Evolutionary conservation across 202 grass and related monocot genomes (phyloP).

Genomic region (Eragrostis tef): DNA sequence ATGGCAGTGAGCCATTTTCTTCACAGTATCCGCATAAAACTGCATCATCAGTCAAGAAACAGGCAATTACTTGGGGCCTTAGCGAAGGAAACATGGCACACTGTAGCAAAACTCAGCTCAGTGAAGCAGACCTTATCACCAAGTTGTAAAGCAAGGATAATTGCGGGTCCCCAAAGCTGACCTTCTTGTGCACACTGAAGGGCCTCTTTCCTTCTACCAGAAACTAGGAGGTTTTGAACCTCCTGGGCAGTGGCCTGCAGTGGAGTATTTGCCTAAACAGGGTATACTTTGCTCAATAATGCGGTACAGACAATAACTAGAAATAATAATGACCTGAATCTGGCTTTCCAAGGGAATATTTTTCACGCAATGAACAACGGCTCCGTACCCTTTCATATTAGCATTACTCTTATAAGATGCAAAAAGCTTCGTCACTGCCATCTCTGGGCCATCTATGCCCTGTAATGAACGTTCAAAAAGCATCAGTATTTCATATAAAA

Average conservation of each 20-base stretch:
- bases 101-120: neutral
- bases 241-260: constrained; percentile 76
- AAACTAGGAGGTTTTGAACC: constrained; percentile 91
- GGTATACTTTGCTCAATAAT: neutral
- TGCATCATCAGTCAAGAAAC: constrained; percentile 51
- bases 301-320: neutral
- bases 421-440: constrained; percentile 81
- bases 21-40: constrained; percentile 95
- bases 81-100: neutral
- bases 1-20: constrained; percentile 86
- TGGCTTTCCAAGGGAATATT: constrained; percentile 79
- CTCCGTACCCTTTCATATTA: constrained; percentile 57
- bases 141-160: constrained; percentile 88
- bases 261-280: constrained; percentile 33
- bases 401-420: constrained; percentile 66
- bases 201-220: constrained; percentile 91
- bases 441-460: constrained; percentile 85
- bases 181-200: constrained; percentile 90
- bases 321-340: constrained; percentile 64
- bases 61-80: constrained; percentile 19
- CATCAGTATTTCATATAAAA: constrained; percentile 29
- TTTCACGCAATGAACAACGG: constrained; percentile 63
- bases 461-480: constrained; percentile 51
- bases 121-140: constrained; percentile 73
- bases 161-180: constrained; percentile 89